Evolutionary conservation across 768 basidiomycete genomes (phyloP), one percentile per base, ranked within the genome.

Genomic region (Mycena maculata): DNA sequence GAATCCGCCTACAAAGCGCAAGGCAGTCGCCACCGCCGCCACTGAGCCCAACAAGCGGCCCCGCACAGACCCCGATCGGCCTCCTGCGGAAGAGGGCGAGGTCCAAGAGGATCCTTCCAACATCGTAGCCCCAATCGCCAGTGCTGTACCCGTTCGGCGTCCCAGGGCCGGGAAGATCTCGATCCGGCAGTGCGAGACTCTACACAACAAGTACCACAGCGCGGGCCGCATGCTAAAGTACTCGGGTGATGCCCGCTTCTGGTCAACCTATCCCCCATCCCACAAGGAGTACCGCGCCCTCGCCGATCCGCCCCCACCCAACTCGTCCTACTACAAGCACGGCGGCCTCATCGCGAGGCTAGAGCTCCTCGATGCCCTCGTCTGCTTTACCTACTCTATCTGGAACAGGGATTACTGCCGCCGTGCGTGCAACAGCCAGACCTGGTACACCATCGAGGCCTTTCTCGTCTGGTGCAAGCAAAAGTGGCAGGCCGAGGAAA

Each of bases 331-430:
- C 76, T 90, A 93, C 76, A 91, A 90, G 75, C 85, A 88, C 69
- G 92, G 91, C 22, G 88, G 88, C 23, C 79, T 92, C 69, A 90
- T 94, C 73, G 91, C 92, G 30, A 86, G 92, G 27, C 84, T 94
- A 22, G 93, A 94, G 76, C 88, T 92, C 50, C 79, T 93, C 42
- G 93, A 95, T 77, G 91, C 93, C 45, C 85, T 95, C 62, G 82
- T 95, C 45, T 92, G 91, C 79, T 95, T 95, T 79, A 88, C 91
- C 5, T 96, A 93, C 75, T 86, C 92, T 6, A 84, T 93, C 70
- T 96, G 93, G 94, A 88, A 87, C 77, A 89, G 86, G 73, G 92
- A 93, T 67, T 87, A 88, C 72, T 77, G 81, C 70, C 82, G 83
- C 63, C 83, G 84, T 63, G 72, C 78, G 9, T 92, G 91, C 76